Evolutionary conservation across 1,139 yeast species (phyloP).

Genomic region (Saccharomyces hybrid): DNA sequence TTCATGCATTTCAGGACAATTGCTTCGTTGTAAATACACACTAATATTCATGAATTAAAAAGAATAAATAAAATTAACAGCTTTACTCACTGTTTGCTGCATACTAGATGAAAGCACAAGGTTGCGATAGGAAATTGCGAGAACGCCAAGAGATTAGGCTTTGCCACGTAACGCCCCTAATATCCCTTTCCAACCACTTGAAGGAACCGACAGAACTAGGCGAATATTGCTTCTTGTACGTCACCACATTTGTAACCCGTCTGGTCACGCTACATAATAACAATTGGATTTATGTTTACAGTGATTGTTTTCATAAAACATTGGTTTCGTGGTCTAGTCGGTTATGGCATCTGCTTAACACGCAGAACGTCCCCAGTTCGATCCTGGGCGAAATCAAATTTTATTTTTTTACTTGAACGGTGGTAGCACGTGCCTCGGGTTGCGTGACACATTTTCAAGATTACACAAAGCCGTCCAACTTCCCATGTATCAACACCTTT

Average conservation of each 20-base stretch:
- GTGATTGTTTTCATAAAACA: too few relatives aligned
- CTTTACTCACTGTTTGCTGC: too few relatives aligned
- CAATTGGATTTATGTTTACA: too few relatives aligned
- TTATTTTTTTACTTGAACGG: too few relatives aligned
- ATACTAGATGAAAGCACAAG: background rate
- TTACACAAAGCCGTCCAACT: too few relatives aligned
- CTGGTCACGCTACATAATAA: too few relatives aligned
- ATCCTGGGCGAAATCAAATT: conserved; percentile 91
- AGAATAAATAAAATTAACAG: background rate
- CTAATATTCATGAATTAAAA: background rate
- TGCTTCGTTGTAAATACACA: background rate
- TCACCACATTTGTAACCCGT: background rate
- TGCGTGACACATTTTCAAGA: background rate
- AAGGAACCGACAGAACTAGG: background rate
- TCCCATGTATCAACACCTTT: too few relatives aligned
- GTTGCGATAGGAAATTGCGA: background rate
- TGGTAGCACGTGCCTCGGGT: background rate
- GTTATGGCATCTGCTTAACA: conserved; percentile 99
- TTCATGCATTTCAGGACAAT: background rate
- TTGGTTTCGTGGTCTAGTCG: conserved; percentile 90
- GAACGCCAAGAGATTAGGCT: background rate
- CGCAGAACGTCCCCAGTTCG: conserved; percentile 99
- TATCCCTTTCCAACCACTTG: background rate
- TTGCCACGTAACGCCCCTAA: background rate
- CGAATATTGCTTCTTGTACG: background rate